These are phyloP conservation scores for Herpotrichia juniperi DNA, from an alignment of 2,329 filamentous ascomycete species.

Conservation along the genomic window DNA sequence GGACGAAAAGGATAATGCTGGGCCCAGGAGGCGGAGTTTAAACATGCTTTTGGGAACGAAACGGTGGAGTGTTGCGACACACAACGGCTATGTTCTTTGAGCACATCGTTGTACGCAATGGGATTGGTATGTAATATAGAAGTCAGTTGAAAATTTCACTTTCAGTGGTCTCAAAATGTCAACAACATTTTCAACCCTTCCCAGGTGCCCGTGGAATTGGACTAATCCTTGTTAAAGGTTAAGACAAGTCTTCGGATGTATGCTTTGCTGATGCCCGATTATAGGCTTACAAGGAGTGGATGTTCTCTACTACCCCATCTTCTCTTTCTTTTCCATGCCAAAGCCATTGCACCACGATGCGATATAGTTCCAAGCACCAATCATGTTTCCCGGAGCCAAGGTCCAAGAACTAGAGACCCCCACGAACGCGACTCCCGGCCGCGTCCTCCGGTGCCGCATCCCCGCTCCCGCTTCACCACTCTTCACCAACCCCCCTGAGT, in stretches of 20 bases:
- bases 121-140: background rate
- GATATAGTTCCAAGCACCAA: background rate
- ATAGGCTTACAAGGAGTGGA: no score
- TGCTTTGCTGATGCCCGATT: no score
- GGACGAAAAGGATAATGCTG: slow-evolving; percentile 23
- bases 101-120: background rate
- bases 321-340: background rate
- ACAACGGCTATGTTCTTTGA: background rate
- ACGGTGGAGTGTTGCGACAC: background rate
- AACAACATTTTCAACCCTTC: background rate
- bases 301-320: no score
- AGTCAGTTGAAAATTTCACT: background rate
- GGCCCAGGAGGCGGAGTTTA: background rate
- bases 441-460: no score
- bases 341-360: background rate
- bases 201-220: no score
- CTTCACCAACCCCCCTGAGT: no score
- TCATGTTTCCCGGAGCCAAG: background rate
- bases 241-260: no score
- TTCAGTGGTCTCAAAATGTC: background rate
- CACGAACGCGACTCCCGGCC: background rate
- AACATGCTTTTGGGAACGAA: background rate
- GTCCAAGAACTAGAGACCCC: background rate
- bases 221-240: no score
- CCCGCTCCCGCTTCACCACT: no score